Base-by-base conservation (phyloP, 108 stramenopile genomes). In the Cyclostephanos invisitatus region DNA sequence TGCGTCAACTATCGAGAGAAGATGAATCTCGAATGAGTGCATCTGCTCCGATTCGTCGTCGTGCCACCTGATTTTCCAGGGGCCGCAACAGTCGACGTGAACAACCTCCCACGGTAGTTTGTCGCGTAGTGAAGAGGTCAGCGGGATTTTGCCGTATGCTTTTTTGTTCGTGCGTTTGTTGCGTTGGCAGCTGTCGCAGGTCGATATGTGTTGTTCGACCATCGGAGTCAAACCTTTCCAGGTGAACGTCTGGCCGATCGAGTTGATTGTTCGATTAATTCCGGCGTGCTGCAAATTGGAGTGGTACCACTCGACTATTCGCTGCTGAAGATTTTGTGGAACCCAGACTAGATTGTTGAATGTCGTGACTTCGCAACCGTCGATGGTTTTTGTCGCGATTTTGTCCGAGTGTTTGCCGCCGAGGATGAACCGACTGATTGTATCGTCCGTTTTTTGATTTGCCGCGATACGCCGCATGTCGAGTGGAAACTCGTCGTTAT, bases 301-400 rank as follows among this genome's bases (percentile, higher is more conserved):
- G 37, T 76, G 75, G 49, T 76, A 76, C 59, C 75, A 76, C 7
- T 48, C 42, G 14, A 76, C 44, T 25, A 76, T n/a, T 1, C 25
- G 35, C 1, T 28, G 3, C 17, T 76, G 68, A 2, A 76, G 15
- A n/a, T 0, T 53, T 0, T 12, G 6, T 10, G 67, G 68, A 9
- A 69, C 60, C 50, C 35, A 51, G 11, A 66, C 44, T 53, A 42
- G 56, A 0, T 18, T 17, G 22, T 73, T 27, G 7, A 64, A 65
- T 0, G 73, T 64, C 6, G 22, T 11, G 3, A 73, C 29, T 3
- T 15, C 55, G 7, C 8, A 1, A 15, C 36, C 9, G 7, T 60
- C 71, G 12, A 60, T 27, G 1, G 2, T 59, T 5, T 32, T 35
- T 0, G 25, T 60, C 0, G 0, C 7, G 42, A 55, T 51, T 6